Conservation (phyloP, 2,329 filamentous ascomycete genomes). For the Thyridium curvatum region DNA sequence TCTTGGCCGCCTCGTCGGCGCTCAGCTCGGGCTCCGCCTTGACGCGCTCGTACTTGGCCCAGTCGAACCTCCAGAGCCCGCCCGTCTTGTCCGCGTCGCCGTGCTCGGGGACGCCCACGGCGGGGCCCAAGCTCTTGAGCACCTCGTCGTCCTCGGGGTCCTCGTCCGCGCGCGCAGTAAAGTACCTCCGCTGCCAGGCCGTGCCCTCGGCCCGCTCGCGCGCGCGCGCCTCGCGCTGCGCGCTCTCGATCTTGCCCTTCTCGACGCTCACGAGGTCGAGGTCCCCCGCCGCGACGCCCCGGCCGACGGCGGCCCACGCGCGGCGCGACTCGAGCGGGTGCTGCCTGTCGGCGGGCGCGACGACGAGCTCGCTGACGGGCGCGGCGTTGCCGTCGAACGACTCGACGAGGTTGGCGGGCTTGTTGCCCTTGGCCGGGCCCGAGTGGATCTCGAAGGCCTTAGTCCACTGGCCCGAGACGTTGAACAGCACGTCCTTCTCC, state of each 20-base stretch:
- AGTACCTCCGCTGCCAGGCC: conserved; percentile 81
- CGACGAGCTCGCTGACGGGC: conserved; percentile 59
- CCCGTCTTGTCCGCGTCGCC: conserved; percentile 56
- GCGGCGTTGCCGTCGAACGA: conserved; percentile 53
- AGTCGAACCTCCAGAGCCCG: conserved; percentile 53
- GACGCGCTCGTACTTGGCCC: conserved; percentile 34
- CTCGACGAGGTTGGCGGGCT: conserved; percentile 38
- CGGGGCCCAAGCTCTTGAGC: conserved; percentile 35
- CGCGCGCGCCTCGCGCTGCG: conserved; percentile 68
- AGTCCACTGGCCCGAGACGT: conserved; percentile 86
- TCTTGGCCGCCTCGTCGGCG: conserved; percentile 23
- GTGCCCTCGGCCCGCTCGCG: conserved; percentile 68
- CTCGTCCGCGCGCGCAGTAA: conserved; percentile 45
- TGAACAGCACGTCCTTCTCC: conserved; percentile 72
- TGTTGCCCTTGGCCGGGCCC: conserved; percentile 45
- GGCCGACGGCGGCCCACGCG: conserved; percentile 82
- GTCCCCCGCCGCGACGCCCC: conserved; percentile 73
- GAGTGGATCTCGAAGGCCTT: conserved; percentile 74
- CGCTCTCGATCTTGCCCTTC: conserved; percentile 86
- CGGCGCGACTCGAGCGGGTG: conserved; percentile 81
- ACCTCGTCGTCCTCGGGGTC: conserved; percentile 35
- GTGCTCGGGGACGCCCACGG: conserved; percentile 39
- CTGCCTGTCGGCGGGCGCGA: conserved; percentile 71
- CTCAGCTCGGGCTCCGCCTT: conserved; percentile 18
- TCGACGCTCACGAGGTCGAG: conserved; percentile 74